These are phyloP conservation scores for Sugiyamaella valdiviana DNA, from an alignment of 805 yeast species.

Conservation along the genomic window DNA sequence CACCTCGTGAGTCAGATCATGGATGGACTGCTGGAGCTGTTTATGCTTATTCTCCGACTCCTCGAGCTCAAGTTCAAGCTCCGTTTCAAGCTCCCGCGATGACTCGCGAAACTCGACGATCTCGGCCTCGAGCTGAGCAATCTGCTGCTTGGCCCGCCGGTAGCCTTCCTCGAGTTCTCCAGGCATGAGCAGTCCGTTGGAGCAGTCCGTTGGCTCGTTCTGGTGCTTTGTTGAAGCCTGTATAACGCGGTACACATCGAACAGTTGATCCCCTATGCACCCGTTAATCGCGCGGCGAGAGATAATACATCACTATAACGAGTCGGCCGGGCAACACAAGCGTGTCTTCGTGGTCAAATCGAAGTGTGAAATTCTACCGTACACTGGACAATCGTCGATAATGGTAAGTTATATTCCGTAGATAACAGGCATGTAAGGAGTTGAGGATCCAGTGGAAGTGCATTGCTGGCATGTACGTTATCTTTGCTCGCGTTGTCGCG, in stretches of 20 bases:
- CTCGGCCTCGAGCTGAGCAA: slow-evolving; percentile 38
- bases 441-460: too few relatives aligned
- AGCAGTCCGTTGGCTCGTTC: too few relatives aligned
- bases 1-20: slow-evolving; percentile 23
- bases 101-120: slow-evolving; percentile 40
- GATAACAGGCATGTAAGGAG: too few relatives aligned
- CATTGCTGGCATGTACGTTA: too few relatives aligned
- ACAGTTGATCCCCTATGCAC: too few relatives aligned
- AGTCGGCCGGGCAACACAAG: background rate
- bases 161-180: slow-evolving; percentile 5
- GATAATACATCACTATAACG: background rate
- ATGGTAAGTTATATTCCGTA: background rate
- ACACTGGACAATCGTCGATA: background rate
- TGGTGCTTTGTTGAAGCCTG: too few relatives aligned
- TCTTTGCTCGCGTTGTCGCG: too few relatives aligned
- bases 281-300: background rate
- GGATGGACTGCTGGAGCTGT: slow-evolving; percentile 23
- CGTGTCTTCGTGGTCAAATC: background rate
- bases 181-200: too few relatives aligned
- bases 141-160: slow-evolving; percentile 26
- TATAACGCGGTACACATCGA: too few relatives aligned
- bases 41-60: slow-evolving; percentile 28
- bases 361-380: background rate
- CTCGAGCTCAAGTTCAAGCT: slow-evolving; percentile 40
- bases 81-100: slow-evolving; percentile 41